These are phyloP conservation scores for Tetragonia tetragonoides DNA, from an alignment of 148 eudicot species.

Conservation along the genomic window DNA sequence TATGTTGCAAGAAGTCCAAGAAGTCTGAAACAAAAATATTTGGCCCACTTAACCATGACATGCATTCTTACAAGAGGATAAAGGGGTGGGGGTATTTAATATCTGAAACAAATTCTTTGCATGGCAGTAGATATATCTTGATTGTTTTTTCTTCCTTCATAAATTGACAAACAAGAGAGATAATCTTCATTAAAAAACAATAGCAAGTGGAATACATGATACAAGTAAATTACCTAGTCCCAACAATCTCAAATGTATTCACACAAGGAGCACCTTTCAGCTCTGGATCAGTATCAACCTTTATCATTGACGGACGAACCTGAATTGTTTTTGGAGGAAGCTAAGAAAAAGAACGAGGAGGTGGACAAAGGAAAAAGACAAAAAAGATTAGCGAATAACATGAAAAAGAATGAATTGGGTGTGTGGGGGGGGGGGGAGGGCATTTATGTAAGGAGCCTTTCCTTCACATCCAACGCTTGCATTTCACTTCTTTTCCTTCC, in stretches of 20 bases:
- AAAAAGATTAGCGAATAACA: not conserved
- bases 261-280: constrained; percentile 27
- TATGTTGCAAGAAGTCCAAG: too few species aligned
- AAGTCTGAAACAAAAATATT: too few species aligned
- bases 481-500: too few species aligned
- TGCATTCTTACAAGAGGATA: too few species aligned
- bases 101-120: not conserved
- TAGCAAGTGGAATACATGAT: not conserved
- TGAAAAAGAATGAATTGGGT: too few species aligned
- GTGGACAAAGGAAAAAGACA: not conserved
- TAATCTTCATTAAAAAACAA: not conserved
- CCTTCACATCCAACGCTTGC: too few species aligned
- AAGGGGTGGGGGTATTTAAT: too few species aligned
- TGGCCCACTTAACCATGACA: too few species aligned
- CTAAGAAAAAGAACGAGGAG: constrained; percentile 24
- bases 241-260: constrained; percentile 66
- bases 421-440: not conserved
- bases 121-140: not conserved
- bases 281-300: constrained; percentile 43
- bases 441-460: too few species aligned
- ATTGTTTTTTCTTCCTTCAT: too few species aligned
- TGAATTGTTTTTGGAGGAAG: constrained; percentile 57
- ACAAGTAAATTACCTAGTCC: constrained; percentile 44
- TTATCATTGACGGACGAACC: constrained; percentile 70
- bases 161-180: too few species aligned